phyloP scores from a whole-genome alignment of 257 asterid genomes.

The Lycium ferocissimum region DNA sequence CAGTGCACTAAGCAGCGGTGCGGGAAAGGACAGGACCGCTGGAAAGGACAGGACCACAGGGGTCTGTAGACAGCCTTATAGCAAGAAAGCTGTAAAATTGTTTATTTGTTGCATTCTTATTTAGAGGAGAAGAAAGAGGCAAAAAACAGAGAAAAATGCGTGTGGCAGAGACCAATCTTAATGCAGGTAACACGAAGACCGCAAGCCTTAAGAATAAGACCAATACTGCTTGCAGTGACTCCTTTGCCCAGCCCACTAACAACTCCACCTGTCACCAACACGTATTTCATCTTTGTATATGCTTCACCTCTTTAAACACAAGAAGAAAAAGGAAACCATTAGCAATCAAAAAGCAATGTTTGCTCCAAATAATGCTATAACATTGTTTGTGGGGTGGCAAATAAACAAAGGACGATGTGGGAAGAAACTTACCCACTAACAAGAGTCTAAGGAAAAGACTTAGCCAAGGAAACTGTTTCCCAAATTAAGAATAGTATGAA shows the following conservation, averaged over 20 bases:
- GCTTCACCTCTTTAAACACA: neutral
- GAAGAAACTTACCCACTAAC: neutral
- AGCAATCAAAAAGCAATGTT: neutral
- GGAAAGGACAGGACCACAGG: no score
- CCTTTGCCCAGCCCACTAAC: conserved; percentile 87
- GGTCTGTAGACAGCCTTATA: neutral
- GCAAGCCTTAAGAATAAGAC: conserved; percentile 74
- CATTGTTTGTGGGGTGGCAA: neutral
- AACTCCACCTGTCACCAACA: conserved; percentile 80
- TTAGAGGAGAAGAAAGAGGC: neutral
- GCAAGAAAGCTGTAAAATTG: neutral
- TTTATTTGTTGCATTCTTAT: neutral
- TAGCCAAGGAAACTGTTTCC: neutral
- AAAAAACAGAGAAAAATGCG: neutral
- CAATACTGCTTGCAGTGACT: conserved; percentile 82
- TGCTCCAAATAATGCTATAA: neutral
- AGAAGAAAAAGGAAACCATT: neutral
- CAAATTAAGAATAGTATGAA: conserved; percentile 8
- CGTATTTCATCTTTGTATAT: conserved; percentile 60
- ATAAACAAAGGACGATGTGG: neutral
- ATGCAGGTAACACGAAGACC: conserved; percentile 82
- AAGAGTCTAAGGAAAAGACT: neutral
- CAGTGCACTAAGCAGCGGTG: no score
- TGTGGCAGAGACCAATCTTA: conserved; percentile 59
- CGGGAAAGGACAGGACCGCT: no score